These are phyloP conservation scores for Colletotrichum spaethianum DNA, from an alignment of 2,329 filamentous ascomycete genomes.

Conservation along the genomic window DNA sequence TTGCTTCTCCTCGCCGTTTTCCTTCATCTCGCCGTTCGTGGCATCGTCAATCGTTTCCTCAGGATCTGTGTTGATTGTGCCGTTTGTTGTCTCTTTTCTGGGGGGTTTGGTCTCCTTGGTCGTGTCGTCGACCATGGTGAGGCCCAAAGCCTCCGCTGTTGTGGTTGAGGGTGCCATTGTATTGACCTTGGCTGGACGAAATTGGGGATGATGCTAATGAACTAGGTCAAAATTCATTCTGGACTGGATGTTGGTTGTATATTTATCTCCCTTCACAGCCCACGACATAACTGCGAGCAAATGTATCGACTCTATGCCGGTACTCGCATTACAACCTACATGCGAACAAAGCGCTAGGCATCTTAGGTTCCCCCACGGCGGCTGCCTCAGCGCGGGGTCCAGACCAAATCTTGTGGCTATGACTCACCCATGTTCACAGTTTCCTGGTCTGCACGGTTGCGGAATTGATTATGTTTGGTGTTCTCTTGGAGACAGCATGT, in stretches of 20 bases:
- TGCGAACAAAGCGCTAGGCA: background rate
- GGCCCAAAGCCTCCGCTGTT: slow-evolving; percentile 19
- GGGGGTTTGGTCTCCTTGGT: background rate
- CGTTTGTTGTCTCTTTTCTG: slow-evolving; percentile 10
- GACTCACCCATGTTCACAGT: slow-evolving; percentile 29
- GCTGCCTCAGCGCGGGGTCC: slow-evolving; percentile 17
- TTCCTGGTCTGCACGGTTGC: background rate
- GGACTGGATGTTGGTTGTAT: background rate
- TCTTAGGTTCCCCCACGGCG: background rate
- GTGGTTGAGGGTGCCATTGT: slow-evolving; percentile 34
- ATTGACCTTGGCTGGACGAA: background rate
- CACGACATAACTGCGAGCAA: background rate
- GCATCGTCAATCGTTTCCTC: background rate
- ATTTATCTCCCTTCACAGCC: slow-evolving; percentile 2
- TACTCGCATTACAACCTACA: no score
- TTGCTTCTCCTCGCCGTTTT: slow-evolving; percentile 30
- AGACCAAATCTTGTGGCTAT: slow-evolving; percentile 19
- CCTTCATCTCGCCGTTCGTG: background rate
- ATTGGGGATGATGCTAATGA: background rate
- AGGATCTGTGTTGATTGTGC: background rate
- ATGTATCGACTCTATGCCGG: background rate
- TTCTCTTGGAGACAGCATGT: background rate
- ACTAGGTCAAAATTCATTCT: background rate
- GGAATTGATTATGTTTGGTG: background rate
- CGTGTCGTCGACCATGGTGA: slow-evolving; percentile 12